Evolutionary conservation across 2,329 filamentous ascomycete genomes (phyloP).

Genomic region (Aspergillus fructus): DNA sequence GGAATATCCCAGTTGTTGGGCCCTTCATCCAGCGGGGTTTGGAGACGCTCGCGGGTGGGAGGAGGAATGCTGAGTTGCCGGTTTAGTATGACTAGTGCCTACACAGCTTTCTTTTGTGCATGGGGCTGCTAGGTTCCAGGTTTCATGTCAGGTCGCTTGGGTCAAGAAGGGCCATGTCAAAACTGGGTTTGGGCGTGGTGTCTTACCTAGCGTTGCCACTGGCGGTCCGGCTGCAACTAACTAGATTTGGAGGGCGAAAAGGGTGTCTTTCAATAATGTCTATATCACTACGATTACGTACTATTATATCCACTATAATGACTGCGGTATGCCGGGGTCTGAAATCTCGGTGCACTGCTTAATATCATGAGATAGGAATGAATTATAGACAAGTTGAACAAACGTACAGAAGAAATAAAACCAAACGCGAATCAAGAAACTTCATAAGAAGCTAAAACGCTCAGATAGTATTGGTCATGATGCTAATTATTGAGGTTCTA

Average conservation of each 20-base stretch:
- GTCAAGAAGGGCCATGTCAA: neutral
- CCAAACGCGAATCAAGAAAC: neutral
- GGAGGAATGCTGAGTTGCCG: constrained; percentile 69
- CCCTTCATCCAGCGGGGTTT: constrained; percentile 77
- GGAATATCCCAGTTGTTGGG: constrained; percentile 79
- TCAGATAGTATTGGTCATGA: neutral
- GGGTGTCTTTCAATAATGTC: neutral
- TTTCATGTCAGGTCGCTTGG: neutral
- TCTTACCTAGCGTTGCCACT: neutral
- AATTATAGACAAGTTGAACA: neutral
- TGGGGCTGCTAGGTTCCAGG: too few species aligned
- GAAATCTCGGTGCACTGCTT: neutral
- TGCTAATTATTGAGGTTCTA: neutral
- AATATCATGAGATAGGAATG: neutral
- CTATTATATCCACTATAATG: constrained; percentile 3
- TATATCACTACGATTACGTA: constrained; percentile 5
- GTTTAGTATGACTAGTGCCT: constrained; percentile 22
- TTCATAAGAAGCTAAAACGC: neutral
- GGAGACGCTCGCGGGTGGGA: constrained; percentile 67
- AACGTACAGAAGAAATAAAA: neutral
- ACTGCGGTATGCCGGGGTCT: neutral
- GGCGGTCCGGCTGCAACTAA: neutral
- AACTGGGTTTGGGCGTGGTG: neutral
- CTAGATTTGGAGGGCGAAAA: neutral
- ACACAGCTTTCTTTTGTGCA: neutral